Evolutionary conservation across 768 basidiomycete species (phyloP).

Genomic region (Suillus subaureus): DNA sequence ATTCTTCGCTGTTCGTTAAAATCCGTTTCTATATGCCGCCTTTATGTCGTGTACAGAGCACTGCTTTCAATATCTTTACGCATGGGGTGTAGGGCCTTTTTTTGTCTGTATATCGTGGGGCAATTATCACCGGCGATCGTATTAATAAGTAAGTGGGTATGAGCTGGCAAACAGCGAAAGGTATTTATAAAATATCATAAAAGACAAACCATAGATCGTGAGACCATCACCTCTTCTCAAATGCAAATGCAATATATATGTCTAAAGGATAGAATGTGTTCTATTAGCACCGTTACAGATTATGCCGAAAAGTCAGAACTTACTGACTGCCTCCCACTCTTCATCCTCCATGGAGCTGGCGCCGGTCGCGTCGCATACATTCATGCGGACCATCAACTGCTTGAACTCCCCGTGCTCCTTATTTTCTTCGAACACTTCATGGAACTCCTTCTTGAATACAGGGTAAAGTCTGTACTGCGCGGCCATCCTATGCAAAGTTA

Average conservation of each 20-base stretch:
- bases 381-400: conserved; percentile 86
- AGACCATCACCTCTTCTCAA: conserved; percentile 60
- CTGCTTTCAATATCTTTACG: neutral
- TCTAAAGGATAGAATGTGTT: conserved; percentile 47
- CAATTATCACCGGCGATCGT: neutral
- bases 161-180: neutral
- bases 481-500: conserved; percentile 63
- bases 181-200: conserved; percentile 11
- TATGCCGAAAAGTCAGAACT: conserved; percentile 35
- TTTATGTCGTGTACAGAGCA: neutral
- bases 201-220: neutral
- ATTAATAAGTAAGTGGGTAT: conserved; percentile 4
- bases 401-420: conserved; percentile 79
- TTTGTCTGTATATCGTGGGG: neutral
- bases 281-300: neutral
- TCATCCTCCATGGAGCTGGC: conserved; percentile 92
- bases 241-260: conserved; percentile 92
- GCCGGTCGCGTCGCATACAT: conserved; percentile 82
- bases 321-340: conserved; percentile 99
- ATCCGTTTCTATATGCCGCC: neutral
- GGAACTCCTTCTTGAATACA: conserved; percentile 86
- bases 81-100: neutral
- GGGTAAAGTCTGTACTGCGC: conserved; percentile 74
- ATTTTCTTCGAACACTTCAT: conserved; percentile 84
- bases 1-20: conserved; percentile 15